phyloP scores from a whole-genome alignment of 768 basidiomycete species.

The Boletus rubescentipes region DNA sequence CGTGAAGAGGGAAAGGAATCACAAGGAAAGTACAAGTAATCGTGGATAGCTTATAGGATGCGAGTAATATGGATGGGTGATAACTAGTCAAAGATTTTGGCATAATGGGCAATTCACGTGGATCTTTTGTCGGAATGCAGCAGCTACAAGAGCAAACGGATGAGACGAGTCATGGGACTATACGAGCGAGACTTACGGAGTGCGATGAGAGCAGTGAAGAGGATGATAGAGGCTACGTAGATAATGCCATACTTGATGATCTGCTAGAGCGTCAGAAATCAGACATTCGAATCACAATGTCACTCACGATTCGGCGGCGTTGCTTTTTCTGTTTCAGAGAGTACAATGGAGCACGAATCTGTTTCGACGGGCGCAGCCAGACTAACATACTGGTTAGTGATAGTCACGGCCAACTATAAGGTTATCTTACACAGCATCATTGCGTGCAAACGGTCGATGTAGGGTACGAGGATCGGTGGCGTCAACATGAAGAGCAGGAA shows the following conservation, averaged over 20 bases:
- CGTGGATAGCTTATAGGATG: slow-evolving; percentile 31
- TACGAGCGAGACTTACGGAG: slow-evolving; percentile 57
- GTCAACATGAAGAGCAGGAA: slow-evolving; percentile 89
- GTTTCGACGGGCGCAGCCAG: slow-evolving; percentile 94
- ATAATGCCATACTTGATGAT: slow-evolving; percentile 82
- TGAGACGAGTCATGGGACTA: slow-evolving; percentile 7
- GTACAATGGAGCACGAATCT: slow-evolving; percentile 90
- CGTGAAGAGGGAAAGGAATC: not conserved
- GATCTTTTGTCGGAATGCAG: slow-evolving; percentile 57
- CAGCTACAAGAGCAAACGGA: slow-evolving; percentile 41
- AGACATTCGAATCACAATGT: not conserved
- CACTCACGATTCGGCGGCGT: slow-evolving; percentile 82
- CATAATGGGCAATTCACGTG: slow-evolving; percentile 67
- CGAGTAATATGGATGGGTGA: slow-evolving; percentile 24
- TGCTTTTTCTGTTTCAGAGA: slow-evolving; percentile 87
- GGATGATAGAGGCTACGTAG: slow-evolving; percentile 64
- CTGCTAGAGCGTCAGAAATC: slow-evolving; percentile 36
- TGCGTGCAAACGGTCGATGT: slow-evolving; percentile 88
- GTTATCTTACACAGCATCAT: slow-evolving; percentile 71
- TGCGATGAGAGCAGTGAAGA: slow-evolving; percentile 76
- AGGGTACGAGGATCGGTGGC: slow-evolving; percentile 85
- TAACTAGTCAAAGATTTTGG: slow-evolving; percentile 57
- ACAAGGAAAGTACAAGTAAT: slow-evolving; percentile 27
- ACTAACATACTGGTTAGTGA: slow-evolving; percentile 46
- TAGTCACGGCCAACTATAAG: slow-evolving; percentile 6